These are phyloP conservation scores for Alternaria sp. DNA, from an alignment of 2,329 filamentous ascomycete species.

Conservation along the genomic window DNA sequence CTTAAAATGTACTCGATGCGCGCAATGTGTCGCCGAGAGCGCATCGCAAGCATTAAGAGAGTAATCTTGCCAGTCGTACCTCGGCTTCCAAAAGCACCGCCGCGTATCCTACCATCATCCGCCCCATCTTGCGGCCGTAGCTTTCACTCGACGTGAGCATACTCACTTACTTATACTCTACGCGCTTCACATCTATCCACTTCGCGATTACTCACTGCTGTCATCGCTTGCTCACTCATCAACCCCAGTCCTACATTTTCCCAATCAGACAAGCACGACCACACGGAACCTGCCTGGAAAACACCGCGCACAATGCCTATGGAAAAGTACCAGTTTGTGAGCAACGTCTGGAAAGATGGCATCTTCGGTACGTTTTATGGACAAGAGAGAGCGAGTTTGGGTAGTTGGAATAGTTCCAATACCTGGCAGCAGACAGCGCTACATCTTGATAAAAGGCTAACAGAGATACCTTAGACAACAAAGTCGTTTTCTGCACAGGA, in stretches of 20 bases:
- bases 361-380: slow-evolving; percentile 73
- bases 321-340: slow-evolving; percentile 77
- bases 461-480: slow-evolving; percentile 67
- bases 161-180: slow-evolving; percentile 10
- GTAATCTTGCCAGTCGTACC: slow-evolving; percentile 27
- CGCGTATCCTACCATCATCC: slow-evolving; percentile 8
- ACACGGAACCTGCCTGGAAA: slow-evolving; percentile 22
- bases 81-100: slow-evolving; percentile 25
- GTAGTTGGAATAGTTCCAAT: not conserved
- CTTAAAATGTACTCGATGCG: not conserved
- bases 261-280: slow-evolving; percentile 8
- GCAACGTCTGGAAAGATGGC: slow-evolving; percentile 83
- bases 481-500: slow-evolving; percentile 94
- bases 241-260: slow-evolving; percentile 2
- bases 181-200: not conserved
- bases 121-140: slow-evolving; percentile 30
- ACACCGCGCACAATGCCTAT: slow-evolving; percentile 66
- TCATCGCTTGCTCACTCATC: not conserved
- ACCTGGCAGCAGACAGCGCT: not conserved
- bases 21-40: not conserved
- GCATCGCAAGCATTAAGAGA: slow-evolving; percentile 3
- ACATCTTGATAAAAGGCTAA: slow-evolving; percentile 4
- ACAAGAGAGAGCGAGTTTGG: not conserved
- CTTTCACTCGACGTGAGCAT: slow-evolving; percentile 26
- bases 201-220: not conserved